phyloP scores from a whole-genome alignment of 2,329 filamentous ascomycete species.

The Coccinonectria pachysandricola region DNA sequence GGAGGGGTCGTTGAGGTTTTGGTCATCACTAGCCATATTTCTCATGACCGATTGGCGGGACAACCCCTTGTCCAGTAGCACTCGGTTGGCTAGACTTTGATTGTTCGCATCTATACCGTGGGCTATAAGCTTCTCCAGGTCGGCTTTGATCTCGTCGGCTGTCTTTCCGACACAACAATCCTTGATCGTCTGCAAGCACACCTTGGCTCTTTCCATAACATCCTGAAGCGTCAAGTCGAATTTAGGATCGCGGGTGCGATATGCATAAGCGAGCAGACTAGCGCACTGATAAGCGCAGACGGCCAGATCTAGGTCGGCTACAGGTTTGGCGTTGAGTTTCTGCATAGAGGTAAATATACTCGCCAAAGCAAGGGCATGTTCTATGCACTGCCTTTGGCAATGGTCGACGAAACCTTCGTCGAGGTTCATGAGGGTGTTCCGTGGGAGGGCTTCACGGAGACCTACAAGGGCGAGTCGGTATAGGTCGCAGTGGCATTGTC shows the following conservation, averaged over 20 bases:
- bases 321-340: slow-evolving; percentile 39
- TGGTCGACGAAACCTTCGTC: slow-evolving; percentile 38
- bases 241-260: slow-evolving; percentile 34
- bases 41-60: slow-evolving; percentile 13
- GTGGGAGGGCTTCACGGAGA: slow-evolving; percentile 40
- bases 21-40: slow-evolving; percentile 17
- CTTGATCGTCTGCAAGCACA: slow-evolving; percentile 40
- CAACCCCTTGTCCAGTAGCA: slow-evolving; percentile 13
- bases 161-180: slow-evolving; percentile 42
- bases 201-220: slow-evolving; percentile 38
- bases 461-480: slow-evolving; percentile 43
- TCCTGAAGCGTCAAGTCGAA: slow-evolving; percentile 34
- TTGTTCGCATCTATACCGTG: slow-evolving; percentile 26
- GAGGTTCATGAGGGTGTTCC: slow-evolving; percentile 32
- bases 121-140: slow-evolving; percentile 41
- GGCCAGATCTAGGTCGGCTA: slow-evolving; percentile 45
- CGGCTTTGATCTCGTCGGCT: slow-evolving; percentile 34
- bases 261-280: slow-evolving; percentile 40
- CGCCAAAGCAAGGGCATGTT: slow-evolving; percentile 44
- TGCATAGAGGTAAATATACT: slow-evolving; percentile 44
- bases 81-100: slow-evolving; percentile 6
- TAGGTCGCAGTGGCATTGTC: slow-evolving; percentile 47
- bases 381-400: slow-evolving; percentile 41
- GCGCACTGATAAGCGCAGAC: slow-evolving; percentile 47
- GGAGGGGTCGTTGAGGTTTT: slow-evolving; percentile 15